Conservation (phyloP, 1,284 basidiomycete species). For the Rugosomyces carneus region DNA sequence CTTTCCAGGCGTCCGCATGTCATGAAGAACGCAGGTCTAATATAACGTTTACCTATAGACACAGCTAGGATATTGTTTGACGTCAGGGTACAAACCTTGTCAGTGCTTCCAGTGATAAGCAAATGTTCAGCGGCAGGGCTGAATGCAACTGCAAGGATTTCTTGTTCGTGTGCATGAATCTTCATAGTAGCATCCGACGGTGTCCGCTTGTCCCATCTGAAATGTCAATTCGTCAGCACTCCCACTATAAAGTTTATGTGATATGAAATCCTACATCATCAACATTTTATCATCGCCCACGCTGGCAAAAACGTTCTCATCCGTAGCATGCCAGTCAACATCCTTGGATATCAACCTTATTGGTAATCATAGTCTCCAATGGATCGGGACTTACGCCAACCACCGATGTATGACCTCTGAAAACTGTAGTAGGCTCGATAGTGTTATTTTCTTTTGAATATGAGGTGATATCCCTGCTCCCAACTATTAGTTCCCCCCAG, state of each 20-base stretch:
- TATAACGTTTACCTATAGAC: constrained; percentile 1
- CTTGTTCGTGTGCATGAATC: constrained; percentile 83
- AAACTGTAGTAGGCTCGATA: constrained; percentile 79
- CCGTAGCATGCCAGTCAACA: constrained; percentile 90
- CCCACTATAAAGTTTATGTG: background rate
- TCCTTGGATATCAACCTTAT: constrained; percentile 48
- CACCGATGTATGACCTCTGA: constrained; percentile 83
- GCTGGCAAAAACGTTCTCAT: constrained; percentile 87
- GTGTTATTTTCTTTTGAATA: constrained; percentile 80
- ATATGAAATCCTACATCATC: constrained; percentile 61
- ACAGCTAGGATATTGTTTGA: background rate
- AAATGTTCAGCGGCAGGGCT: constrained; percentile 81
- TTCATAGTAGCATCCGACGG: constrained; percentile 64
- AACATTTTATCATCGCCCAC: constrained; percentile 97
- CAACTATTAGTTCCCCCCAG: constrained; percentile 1
- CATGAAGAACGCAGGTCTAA: constrained; percentile 87
- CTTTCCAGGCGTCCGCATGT: constrained; percentile 76
- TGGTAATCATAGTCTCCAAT: constrained; percentile 4
- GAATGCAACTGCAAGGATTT: constrained; percentile 90
- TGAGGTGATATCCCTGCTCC: constrained; percentile 80
- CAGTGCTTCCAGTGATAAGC: constrained; percentile 90
- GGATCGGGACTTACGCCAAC: constrained; percentile 65
- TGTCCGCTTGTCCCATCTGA: constrained; percentile 89
- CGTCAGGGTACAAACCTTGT: constrained; percentile 60
- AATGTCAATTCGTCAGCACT: constrained; percentile 6